phyloP scores from a whole-genome alignment of 352 stramenopile species.

The Phytophthora tentaculata region DNA sequence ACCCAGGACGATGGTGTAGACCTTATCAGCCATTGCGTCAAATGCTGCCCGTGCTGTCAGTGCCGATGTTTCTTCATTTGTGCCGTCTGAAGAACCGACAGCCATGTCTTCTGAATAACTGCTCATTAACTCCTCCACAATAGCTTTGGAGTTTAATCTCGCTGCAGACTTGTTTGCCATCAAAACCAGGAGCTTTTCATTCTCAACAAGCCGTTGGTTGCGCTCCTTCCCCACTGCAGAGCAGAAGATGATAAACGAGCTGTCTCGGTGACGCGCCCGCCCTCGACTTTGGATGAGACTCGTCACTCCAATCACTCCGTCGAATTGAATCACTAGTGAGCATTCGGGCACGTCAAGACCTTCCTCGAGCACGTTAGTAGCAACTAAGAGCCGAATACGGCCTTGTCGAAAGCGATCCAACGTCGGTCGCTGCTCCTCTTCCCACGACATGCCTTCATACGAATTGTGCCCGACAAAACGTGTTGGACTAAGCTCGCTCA shows the following conservation, averaged over 20 bases:
- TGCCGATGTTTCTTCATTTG: conserved; percentile 3
- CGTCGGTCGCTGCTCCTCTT: conserved; percentile 78
- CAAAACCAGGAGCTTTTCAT: conserved; percentile 53
- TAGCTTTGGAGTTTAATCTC: conserved; percentile 52
- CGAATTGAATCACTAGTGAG: conserved; percentile 81
- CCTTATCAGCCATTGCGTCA: conserved; percentile 38
- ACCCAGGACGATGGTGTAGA: conserved; percentile 54
- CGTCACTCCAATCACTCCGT: conserved; percentile 70
- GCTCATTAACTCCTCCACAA: conserved; percentile 47
- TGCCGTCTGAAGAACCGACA: background rate
- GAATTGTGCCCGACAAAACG: conserved; percentile 83
- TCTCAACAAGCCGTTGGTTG: conserved; percentile 60
- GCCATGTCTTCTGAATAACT: conserved; percentile 10
- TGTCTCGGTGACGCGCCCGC: conserved; percentile 59
- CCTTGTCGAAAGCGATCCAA: conserved; percentile 73
- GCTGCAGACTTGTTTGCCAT: conserved; percentile 46
- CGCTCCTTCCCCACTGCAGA: conserved; percentile 42
- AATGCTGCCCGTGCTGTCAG: conserved; percentile 27
- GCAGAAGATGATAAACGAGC: conserved; percentile 78
- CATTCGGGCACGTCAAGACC: conserved; percentile 80
- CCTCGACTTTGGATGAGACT: conserved; percentile 84
- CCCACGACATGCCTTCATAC: conserved; percentile 84
- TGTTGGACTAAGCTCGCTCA: conserved; percentile 71
- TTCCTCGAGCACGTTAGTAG: conserved; percentile 85
- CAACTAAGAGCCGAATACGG: conserved; percentile 71